Conservation (phyloP, 1,139 yeast genomes). For the Taphrina confusa region DNA sequence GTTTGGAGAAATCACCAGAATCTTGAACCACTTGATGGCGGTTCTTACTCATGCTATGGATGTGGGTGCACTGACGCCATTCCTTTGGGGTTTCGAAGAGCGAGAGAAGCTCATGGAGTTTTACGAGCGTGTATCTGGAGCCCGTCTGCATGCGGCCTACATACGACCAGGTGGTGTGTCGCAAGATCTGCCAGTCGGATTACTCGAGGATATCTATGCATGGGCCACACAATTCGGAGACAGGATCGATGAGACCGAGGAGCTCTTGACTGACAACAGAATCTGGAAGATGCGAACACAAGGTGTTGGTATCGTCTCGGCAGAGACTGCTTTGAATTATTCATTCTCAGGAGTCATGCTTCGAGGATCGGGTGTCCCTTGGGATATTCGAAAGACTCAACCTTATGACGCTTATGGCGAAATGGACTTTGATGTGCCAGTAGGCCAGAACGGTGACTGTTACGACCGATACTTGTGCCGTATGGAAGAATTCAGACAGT, state of each 20-base stretch:
- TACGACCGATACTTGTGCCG: slow-evolving; percentile 84
- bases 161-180: slow-evolving; percentile 92
- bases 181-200: slow-evolving; percentile 82
- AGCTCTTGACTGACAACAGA: slow-evolving; percentile 84
- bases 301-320: slow-evolving; percentile 76
- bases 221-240: slow-evolving; percentile 97
- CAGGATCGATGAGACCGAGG: slow-evolving; percentile 87
- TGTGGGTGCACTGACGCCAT: slow-evolving; percentile 91
- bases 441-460: slow-evolving; percentile 86
- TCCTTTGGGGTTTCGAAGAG: slow-evolving; percentile 93
- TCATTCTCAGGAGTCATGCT: slow-evolving; percentile 85
- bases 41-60: slow-evolving; percentile 89
- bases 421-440: slow-evolving; percentile 85
- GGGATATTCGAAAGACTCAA: slow-evolving; percentile 80
- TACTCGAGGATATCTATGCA: slow-evolving; percentile 87
- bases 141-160: slow-evolving; percentile 84
- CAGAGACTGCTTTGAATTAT: slow-evolving; percentile 84
- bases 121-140: slow-evolving; percentile 88
- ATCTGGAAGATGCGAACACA: slow-evolving; percentile 89
- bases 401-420: slow-evolving; percentile 88
- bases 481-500: slow-evolving; percentile 91
- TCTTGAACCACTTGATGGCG: slow-evolving; percentile 84
- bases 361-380: slow-evolving; percentile 87
- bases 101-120: slow-evolving; percentile 92
- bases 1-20: slow-evolving; percentile 84